Evolutionary conservation across 495 filamentous ascomycete species (phyloP).

Genomic region (Pyrenula massariospora): DNA sequence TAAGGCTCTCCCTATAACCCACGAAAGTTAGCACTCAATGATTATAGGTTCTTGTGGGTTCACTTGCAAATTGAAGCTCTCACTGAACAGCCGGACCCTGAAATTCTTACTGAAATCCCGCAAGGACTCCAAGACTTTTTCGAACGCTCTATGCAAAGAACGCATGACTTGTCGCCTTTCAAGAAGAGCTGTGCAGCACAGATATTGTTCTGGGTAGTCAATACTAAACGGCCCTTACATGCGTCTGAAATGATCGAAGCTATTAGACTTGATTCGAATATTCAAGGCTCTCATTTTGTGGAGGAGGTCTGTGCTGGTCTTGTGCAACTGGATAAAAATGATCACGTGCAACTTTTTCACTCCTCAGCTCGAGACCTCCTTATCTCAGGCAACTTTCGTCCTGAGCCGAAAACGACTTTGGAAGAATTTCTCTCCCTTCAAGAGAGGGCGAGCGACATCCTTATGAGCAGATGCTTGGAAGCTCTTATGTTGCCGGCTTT

Average conservation of each 20-base stretch:
- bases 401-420: not conserved
- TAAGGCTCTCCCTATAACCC: not conserved
- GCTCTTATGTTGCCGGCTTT: not conserved
- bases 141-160: not conserved
- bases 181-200: not conserved
- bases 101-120: not conserved
- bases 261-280: not conserved
- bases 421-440: not conserved
- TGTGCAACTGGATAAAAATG: not conserved
- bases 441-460: not conserved
- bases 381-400: not conserved
- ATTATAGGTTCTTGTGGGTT: not conserved
- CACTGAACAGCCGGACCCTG: not conserved
- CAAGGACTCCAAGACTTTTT: not conserved
- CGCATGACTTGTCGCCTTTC: not conserved
- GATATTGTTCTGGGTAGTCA: not conserved
- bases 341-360: not conserved
- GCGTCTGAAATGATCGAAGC: not conserved
- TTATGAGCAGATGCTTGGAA: not conserved
- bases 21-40: not conserved
- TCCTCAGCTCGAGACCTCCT: not conserved
- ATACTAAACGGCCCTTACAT: not conserved
- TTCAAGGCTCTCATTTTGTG: not conserved
- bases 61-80: not conserved
- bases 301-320: not conserved